These are phyloP conservation scores for Triticum timopheevii DNA, from an alignment of 176 grass and related monocot genomes.

Conservation along the genomic window DNA sequence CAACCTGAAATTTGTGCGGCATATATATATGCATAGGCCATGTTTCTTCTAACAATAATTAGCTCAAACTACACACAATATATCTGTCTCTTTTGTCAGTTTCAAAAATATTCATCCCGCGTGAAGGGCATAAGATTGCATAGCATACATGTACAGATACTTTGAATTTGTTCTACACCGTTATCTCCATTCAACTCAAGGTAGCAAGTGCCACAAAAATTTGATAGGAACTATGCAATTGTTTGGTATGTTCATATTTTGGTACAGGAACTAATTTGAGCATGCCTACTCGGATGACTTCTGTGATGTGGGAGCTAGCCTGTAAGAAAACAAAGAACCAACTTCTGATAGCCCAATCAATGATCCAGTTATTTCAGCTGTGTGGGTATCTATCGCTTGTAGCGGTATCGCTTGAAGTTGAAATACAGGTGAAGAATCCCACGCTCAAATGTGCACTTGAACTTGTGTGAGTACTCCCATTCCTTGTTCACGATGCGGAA, in stretches of 20 bases:
- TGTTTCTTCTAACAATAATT: background rate
- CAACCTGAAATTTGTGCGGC: background rate
- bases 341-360: background rate
- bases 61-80: background rate
- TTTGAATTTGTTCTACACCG: background rate
- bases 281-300: background rate
- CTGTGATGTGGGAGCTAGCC: background rate
- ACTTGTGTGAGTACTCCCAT: conserved; percentile 98
- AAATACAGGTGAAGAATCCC: conserved; percentile 98
- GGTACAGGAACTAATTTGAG: background rate
- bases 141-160: conserved; percentile 11
- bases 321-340: background rate
- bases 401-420: conserved; percentile 93
- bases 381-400: conserved; percentile 40
- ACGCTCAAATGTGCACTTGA: conserved; percentile 92
- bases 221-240: background rate
- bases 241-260: background rate
- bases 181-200: background rate
- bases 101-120: background rate
- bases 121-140: background rate
- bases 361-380: background rate
- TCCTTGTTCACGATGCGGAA: conserved; percentile 98
- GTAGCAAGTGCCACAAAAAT: background rate
- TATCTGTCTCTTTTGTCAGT: background rate
- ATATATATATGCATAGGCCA: too few relatives aligned